phyloP scores from a whole-genome alignment of 2,329 filamentous ascomycete genomes.

The Cadophora malorum region DNA sequence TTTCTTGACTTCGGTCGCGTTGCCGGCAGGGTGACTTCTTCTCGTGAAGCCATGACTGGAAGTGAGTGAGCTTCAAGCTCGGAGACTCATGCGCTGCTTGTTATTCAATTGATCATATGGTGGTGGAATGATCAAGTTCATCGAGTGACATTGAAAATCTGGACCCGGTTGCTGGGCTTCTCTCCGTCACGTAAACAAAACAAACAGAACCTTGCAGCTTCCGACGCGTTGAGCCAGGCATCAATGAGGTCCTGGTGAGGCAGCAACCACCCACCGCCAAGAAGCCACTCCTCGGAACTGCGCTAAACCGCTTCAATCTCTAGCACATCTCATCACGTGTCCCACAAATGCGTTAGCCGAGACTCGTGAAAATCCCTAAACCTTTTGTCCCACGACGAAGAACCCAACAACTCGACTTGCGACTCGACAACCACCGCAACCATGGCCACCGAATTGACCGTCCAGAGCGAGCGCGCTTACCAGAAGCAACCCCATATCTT shows the following conservation, averaged over 20 bases:
- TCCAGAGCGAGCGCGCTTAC: slow-evolving; percentile 99
- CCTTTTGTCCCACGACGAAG: slow-evolving; percentile 28
- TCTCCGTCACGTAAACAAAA: slow-evolving; percentile 38
- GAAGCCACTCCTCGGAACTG: background rate
- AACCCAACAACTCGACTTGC: slow-evolving; percentile 32
- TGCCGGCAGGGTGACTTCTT: slow-evolving; percentile 59
- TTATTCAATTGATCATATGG: slow-evolving; percentile 26
- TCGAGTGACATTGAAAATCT: slow-evolving; percentile 26
- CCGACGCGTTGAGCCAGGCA: slow-evolving; percentile 28
- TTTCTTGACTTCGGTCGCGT: slow-evolving; percentile 65
- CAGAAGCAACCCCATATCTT: slow-evolving; percentile 99
- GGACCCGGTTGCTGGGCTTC: slow-evolving; percentile 26
- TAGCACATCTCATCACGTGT: slow-evolving; percentile 28
- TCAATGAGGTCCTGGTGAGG: slow-evolving; percentile 12
- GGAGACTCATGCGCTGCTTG: slow-evolving; percentile 14
- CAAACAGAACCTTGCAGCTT: slow-evolving; percentile 20
- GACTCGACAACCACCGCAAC: slow-evolving; percentile 45
- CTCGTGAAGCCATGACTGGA: slow-evolving; percentile 48
- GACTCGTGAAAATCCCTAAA: slow-evolving; percentile 30
- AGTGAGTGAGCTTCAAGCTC: slow-evolving; percentile 33
- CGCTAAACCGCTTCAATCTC: background rate
- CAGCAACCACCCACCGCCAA: background rate
- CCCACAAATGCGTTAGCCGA: slow-evolving; percentile 33
- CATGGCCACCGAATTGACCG: slow-evolving; percentile 98
- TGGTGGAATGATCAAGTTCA: slow-evolving; percentile 5